phyloP scores from a whole-genome alignment of 2,329 filamentous ascomycete species.

The Talaromyces sp. region DNA sequence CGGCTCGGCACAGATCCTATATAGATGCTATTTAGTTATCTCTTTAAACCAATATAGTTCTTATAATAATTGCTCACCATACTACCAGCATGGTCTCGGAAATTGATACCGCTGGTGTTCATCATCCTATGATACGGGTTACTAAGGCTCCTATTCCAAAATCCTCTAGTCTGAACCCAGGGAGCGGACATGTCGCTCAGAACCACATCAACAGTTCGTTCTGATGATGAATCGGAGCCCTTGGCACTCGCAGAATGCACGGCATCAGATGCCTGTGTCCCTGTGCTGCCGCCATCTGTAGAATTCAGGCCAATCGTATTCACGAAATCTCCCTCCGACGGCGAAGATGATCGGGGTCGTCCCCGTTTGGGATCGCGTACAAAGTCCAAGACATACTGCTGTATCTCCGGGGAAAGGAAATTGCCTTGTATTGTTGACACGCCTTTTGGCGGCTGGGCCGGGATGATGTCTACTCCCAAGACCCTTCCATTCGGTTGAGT shows the following conservation, averaged over 20 bases:
- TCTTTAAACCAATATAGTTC: not conserved
- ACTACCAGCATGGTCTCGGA: conserved; percentile 85
- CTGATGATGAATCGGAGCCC: conserved; percentile 18
- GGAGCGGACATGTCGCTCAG: conserved; percentile 99
- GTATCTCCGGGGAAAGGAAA: conserved; percentile 72
- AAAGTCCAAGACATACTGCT: conserved; percentile 69
- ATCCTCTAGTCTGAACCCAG: conserved; percentile 76
- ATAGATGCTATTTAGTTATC: not conserved
- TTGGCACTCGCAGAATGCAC: not conserved
- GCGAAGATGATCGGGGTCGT: conserved; percentile 31
- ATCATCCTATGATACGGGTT: conserved; percentile 97
- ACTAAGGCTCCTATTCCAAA: conserved; percentile 85
- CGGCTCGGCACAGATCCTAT: conserved; percentile 84
- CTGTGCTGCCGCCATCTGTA: conserved; percentile 7
- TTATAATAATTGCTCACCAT: conserved; percentile 61
- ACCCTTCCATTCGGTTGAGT: conserved; percentile 73
- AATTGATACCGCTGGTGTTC: conserved; percentile 88
- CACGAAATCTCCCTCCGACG: not conserved
- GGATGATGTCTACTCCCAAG: conserved; percentile 89
- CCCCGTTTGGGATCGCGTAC: conserved; percentile 60
- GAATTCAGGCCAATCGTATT: not conserved
- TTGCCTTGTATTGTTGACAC: conserved; percentile 95
- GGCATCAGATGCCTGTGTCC: conserved; percentile 20
- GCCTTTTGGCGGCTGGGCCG: conserved; percentile 81
- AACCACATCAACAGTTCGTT: conserved; percentile 77